Evolutionary conservation across 768 basidiomycete species (phyloP), one percentile per base, ranked within the genome.

Genomic region (Podaxis sp.): DNA sequence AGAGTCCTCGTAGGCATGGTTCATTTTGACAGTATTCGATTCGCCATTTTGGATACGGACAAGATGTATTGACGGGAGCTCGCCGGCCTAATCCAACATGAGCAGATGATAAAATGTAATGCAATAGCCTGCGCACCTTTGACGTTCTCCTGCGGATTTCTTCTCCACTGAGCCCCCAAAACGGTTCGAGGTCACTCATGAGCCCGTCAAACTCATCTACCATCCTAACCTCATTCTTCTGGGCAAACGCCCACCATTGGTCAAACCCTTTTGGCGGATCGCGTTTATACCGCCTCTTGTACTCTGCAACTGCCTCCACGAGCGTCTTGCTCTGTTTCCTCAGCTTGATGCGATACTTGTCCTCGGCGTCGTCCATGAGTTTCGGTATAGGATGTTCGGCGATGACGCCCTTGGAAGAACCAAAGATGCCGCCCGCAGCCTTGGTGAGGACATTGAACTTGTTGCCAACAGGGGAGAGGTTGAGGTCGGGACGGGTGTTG

Each of bases 221-320:
- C 74, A 98, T 84, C 66, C 86, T 83, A 50, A 91, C 87, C 5
- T 82, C 74, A 72, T 93, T 82, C 59, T 84, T 77, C 70, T 81
- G 75, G 13, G 88, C 90, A 72, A 93, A 98, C 48, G 73, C 69
- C 83, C 87, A 96, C 96, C 96, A 98, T 28, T 81, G 75, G 69
- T 94, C 95, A 64, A 98, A 99, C 1, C 95, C 96, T 46, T 81
- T 84, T 0, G 97, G 96, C 4, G 97, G 97, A 37, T 84, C 74
- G 38, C 90, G 83, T 9, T 77, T 77, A 72, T 96, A 95, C 61
- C 95, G 80, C 59, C 81, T 75, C 64, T 77, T 84, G 74, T 99
- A 99, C 71, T 96, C 93, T 7, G 73, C 72, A 0, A 93, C 91
- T 0, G 96, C 96, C 27, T 84, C 83, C 42, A 77, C 76, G 37